These are phyloP conservation scores for Pestalotiopsis sp. DNA, from an alignment of 2,329 filamentous ascomycete species.

Conservation along the genomic window DNA sequence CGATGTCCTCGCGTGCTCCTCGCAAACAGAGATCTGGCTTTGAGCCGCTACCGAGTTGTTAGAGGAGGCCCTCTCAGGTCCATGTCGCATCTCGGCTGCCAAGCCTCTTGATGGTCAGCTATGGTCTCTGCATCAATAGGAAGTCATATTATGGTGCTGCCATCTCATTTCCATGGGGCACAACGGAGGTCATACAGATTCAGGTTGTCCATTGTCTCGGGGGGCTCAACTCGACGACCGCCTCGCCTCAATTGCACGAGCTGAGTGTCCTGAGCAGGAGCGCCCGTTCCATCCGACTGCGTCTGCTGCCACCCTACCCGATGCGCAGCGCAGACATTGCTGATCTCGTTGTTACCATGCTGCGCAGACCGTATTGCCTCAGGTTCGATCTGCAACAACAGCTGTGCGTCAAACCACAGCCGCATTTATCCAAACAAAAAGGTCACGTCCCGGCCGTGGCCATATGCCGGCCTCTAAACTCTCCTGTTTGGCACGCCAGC, in stretches of 20 bases:
- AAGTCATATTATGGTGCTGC: background rate
- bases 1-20: background rate
- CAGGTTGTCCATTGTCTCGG: background rate
- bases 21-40: background rate
- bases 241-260: background rate
- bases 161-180: background rate
- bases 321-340: background rate
- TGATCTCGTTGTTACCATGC: too few species aligned
- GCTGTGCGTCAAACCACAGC: background rate
- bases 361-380: background rate
- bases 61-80: background rate
- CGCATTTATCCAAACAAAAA: background rate
- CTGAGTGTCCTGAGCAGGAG: background rate
- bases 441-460: background rate
- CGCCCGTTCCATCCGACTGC: background rate
- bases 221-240: background rate
- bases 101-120: background rate
- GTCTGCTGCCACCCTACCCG: background rate
- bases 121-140: background rate
- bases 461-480: slow-evolving; percentile 5
- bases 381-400: background rate
- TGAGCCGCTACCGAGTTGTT: background rate
- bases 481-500: background rate
- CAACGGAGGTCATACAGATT: background rate
- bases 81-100: background rate